phyloP scores from a whole-genome alignment of 2,329 filamentous ascomycete genomes.

The Aspergillus sp. region DNA sequence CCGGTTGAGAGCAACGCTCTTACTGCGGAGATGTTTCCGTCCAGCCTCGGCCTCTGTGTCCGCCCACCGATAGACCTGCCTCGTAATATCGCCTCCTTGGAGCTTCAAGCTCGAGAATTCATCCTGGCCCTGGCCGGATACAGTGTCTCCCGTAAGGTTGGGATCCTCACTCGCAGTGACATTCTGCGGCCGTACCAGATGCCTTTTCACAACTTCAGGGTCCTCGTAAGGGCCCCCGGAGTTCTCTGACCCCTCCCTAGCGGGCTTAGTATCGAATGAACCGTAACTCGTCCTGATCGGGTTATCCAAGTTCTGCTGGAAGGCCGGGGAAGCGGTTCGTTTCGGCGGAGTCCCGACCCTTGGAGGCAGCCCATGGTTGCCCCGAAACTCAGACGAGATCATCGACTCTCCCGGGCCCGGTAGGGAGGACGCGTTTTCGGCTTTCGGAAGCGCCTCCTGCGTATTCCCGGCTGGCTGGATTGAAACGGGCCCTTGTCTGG shows the following conservation, averaged over 20 bases:
- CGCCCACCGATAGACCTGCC: conserved; percentile 93
- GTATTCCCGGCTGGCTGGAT: conserved; percentile 37
- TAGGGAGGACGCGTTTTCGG: conserved; percentile 48
- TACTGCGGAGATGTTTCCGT: conserved; percentile 62
- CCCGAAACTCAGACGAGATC: conserved; percentile 76
- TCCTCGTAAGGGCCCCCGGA: conserved; percentile 64
- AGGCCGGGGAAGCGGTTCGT: conserved; percentile 51
- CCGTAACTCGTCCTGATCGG: conserved; percentile 66
- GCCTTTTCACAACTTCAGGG: conserved; percentile 80
- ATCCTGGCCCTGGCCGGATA: conserved; percentile 48
- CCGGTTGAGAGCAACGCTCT: conserved; percentile 73
- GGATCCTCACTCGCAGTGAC: conserved; percentile 25
- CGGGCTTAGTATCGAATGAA: conserved; percentile 66
- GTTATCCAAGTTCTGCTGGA: conserved; percentile 39
- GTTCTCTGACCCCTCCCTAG: conserved; percentile 35
- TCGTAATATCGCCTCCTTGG: conserved; percentile 88
- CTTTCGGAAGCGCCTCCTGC: conserved; percentile 55
- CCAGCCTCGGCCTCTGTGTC: conserved; percentile 65
- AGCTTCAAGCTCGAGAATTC: conserved; percentile 90
- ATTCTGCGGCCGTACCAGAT: conserved; percentile 64
- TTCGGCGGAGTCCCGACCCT: conserved; percentile 37
- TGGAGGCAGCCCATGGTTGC: conserved; percentile 47
- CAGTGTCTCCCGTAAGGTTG: conserved; percentile 24
- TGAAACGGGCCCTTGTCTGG: conserved; percentile 36
- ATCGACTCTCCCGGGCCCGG: conserved; percentile 78